Evolutionary conservation across 148 eudicot species (phyloP), one percentile per base, ranked within the genome.

Genomic region (Rheum nobile): DNA sequence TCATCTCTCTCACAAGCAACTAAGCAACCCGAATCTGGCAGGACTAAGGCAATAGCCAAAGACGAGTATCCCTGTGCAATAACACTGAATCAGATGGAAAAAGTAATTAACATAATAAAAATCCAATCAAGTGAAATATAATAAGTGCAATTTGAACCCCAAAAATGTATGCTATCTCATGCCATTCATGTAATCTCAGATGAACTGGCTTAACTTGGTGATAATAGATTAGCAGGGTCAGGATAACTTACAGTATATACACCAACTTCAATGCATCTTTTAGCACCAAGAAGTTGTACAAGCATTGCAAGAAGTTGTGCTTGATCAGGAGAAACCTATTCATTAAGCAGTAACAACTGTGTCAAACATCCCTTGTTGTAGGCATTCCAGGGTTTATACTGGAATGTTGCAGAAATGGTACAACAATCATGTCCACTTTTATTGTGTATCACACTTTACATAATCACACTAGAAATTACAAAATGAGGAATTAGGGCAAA

Each of bases 231-330:
- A 14, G 48, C 5, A 22, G 47, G 32, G 2, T 38, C 8, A 5
- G n/a, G 46, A 32, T 44, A 52, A 79, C 92, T 28, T 82, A 88
- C 92, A 22, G 96, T 91, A 76, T 88, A 95, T 38, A 91, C 97
- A 54, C 98, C 98, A 73, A 95, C 89, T 87, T 95, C 98, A 21
- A 95, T 91, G 79, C 98, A 95, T 80, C 83, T 88, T 50, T 74
- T 76, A 35, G 97, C 97, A 73, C 96, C 93, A n/a, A 90, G 90
- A 78, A 90, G 84, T 76, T 85, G 89, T 43, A 90, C 96, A 54
- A 95, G 97, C 97, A 95, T 90, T 50, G 96, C 90, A 37, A 95
- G 88, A 68, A 91, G 89, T 74, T 95, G 98, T 31, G 92, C 98
- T 80, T 95, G 98, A 86, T 91, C 98, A 43, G 97, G 97, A 39